Evolutionary conservation across 257 asterid genomes (phyloP).

Genomic region (Nicotiana tabacum): DNA sequence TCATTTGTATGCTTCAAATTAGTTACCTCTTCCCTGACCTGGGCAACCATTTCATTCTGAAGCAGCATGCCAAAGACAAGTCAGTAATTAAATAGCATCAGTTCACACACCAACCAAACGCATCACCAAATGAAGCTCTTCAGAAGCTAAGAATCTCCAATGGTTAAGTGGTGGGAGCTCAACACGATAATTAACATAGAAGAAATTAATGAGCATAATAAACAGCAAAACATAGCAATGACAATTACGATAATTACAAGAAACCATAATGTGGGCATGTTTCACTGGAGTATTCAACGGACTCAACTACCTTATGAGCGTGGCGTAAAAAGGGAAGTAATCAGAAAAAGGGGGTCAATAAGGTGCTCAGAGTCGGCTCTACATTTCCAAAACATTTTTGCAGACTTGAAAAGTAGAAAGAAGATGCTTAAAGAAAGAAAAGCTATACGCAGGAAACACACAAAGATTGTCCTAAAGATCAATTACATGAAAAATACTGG

Average conservation of each 20-base stretch:
- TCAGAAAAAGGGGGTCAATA: neutral
- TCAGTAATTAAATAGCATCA: slow-evolving; percentile 1
- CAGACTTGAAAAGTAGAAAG: neutral
- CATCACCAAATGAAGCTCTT: neutral
- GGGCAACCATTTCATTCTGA: slow-evolving; percentile 85
- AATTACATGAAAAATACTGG: neutral
- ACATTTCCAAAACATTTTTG: neutral
- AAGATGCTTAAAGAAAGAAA: neutral
- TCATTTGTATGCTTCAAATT: slow-evolving; percentile 68
- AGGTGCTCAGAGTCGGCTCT: neutral
- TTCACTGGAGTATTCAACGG: neutral
- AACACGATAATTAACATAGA: neutral
- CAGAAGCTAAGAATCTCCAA: neutral
- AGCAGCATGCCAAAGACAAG: slow-evolving; percentile 18
- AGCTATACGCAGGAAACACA: neutral
- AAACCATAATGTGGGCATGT: neutral
- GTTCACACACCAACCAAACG: neutral
- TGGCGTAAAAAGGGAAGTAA: too few relatives aligned
- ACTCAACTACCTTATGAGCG: neutral
- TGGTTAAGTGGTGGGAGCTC: neutral
- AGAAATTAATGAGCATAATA: neutral
- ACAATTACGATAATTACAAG: neutral
- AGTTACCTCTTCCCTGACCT: slow-evolving; percentile 68
- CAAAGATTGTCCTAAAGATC: neutral
- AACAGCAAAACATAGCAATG: neutral